These are phyloP conservation scores for Claviceps quebecensis DNA, from an alignment of 2,329 filamentous ascomycete genomes.

Conservation along the genomic window DNA sequence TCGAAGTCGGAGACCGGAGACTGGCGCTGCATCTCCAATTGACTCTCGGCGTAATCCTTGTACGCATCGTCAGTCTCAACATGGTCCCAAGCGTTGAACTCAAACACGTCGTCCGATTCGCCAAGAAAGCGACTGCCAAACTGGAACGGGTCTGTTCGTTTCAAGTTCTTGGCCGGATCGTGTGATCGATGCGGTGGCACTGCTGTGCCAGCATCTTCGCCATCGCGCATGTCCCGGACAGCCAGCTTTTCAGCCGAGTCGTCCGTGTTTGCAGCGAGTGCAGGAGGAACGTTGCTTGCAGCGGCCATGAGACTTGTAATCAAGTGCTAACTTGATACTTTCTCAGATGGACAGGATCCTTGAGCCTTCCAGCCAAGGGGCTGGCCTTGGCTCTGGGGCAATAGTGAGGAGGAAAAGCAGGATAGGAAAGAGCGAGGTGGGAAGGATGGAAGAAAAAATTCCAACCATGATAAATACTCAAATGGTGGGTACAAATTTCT, in stretches of 20 bases:
- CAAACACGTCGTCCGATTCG: constrained; percentile 78
- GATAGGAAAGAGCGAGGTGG: neutral
- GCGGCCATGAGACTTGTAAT: constrained; percentile 1
- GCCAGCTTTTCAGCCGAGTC: constrained; percentile 13
- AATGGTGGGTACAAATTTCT: neutral
- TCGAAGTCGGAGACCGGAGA: constrained; percentile 88
- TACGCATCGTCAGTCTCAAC: constrained; percentile 86
- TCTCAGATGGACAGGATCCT: neutral
- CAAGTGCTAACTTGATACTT: neutral
- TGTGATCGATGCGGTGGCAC: constrained; percentile 54
- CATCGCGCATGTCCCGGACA: constrained; percentile 10
- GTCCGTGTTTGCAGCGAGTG: constrained; percentile 9
- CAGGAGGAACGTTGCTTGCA: constrained; percentile 9
- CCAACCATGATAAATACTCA: neutral
- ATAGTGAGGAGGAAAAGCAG: neutral
- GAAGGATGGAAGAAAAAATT: neutral
- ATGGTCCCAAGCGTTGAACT: constrained; percentile 98
- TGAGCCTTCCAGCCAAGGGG: neutral
- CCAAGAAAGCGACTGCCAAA: constrained; percentile 83
- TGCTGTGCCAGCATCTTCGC: neutral
- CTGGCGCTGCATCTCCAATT: constrained; percentile 73
- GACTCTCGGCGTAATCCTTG: constrained; percentile 69
- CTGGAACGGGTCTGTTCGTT: constrained; percentile 84
- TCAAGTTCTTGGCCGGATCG: constrained; percentile 59
- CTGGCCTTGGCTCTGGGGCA: neutral